These are phyloP conservation scores for Copromyces sp. DNA, from an alignment of 495 filamentous ascomycete genomes.

Conservation along the genomic window DNA sequence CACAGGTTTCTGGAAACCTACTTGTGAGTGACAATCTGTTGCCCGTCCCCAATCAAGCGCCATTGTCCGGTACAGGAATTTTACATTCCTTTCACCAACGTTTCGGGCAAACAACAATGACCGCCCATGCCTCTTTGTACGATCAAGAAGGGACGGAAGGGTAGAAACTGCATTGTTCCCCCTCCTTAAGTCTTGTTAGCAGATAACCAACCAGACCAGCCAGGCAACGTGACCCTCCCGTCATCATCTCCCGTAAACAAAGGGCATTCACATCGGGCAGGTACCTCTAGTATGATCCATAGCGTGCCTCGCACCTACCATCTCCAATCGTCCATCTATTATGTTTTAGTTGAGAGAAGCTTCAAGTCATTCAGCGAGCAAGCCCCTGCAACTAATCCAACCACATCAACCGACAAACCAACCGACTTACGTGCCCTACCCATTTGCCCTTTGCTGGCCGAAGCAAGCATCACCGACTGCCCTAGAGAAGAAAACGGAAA, in stretches of 20 bases:
- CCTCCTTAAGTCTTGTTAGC: neutral
- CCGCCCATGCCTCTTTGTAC: neutral
- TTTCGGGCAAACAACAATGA: neutral
- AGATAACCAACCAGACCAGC: neutral
- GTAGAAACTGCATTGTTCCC: neutral
- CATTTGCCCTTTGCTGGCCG: neutral
- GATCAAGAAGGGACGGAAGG: neutral
- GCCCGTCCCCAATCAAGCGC: neutral
- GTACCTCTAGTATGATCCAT: no score
- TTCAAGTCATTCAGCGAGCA: no score
- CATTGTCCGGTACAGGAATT: neutral
- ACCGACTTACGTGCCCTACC: neutral
- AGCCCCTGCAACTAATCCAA: neutral
- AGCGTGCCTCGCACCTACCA: no score
- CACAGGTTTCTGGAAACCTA: neutral
- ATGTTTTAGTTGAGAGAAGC: no score
- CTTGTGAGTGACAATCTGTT: neutral
- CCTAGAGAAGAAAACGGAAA: no score
- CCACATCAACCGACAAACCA: neutral
- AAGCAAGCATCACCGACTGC: neutral
- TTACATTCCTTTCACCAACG: neutral
- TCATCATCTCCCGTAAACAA: neutral
- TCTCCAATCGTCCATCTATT: no score
- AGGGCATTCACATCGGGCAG: neutral
- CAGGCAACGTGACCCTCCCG: neutral